Evolutionary conservation across 768 basidiomycete genomes (phyloP).

Genomic region (Calvatia gigantea): DNA sequence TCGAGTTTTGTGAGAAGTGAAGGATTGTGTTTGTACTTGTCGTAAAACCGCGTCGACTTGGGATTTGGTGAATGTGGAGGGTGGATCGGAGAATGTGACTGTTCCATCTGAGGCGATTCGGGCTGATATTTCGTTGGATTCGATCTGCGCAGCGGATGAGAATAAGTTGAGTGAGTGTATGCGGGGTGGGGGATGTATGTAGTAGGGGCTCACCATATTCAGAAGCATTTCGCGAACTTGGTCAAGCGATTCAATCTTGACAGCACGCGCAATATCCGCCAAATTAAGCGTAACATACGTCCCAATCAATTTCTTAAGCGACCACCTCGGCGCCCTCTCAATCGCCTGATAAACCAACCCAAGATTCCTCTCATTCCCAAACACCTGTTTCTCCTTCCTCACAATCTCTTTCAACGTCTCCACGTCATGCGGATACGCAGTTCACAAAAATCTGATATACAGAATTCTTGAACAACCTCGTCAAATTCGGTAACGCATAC

Average conservation of each 20-base stretch:
- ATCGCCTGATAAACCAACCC: conserved; percentile 70
- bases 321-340: conserved; percentile 71
- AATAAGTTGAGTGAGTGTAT: not conserved
- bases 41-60: conserved; percentile 60
- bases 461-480: conserved; percentile 61
- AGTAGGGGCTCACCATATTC: conserved; percentile 64
- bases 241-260: conserved; percentile 47
- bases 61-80: conserved; percentile 51
- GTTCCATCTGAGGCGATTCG: conserved; percentile 64
- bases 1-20: conserved; percentile 47
- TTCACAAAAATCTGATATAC: conserved; percentile 63
- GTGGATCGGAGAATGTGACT: conserved; percentile 69
- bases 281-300: conserved; percentile 81
- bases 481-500: conserved; percentile 60
- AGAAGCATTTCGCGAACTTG: conserved; percentile 59
- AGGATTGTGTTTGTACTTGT: conserved; percentile 53
- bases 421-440: conserved; percentile 58
- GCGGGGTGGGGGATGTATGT: not conserved
- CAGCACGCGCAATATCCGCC: conserved; percentile 60
- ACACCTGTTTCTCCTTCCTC: conserved; percentile 53
- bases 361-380: conserved; percentile 66
- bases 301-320: conserved; percentile 73
- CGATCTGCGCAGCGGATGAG: conserved; percentile 49
- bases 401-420: conserved; percentile 41
- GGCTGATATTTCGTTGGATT: conserved; percentile 65